These are phyloP conservation scores for Zasmidium cellare DNA, from an alignment of 2,329 filamentous ascomycete species.

Conservation along the genomic window DNA sequence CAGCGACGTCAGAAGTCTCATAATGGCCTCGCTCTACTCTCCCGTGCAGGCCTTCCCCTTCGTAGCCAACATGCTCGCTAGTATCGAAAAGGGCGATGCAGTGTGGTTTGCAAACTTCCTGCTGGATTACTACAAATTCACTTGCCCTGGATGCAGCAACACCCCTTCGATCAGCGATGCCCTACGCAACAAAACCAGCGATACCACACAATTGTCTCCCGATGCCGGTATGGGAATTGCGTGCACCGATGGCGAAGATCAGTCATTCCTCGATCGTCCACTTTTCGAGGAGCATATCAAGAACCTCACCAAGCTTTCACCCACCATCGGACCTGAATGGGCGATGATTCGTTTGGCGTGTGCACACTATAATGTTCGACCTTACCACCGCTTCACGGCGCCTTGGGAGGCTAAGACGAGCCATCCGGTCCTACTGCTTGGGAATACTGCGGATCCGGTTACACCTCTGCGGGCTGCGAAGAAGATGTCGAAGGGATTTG, in stretches of 20 bases:
- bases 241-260: constrained; percentile 43
- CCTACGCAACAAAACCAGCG: background rate
- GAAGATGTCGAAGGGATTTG: constrained; percentile 34
- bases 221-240: constrained; percentile 36
- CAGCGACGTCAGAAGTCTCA: constrained; percentile 38
- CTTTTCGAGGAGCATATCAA: constrained; percentile 38
- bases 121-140: constrained; percentile 12
- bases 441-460: constrained; percentile 35
- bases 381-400: constrained; percentile 36
- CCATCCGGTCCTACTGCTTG: constrained; percentile 31
- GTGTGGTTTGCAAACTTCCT: constrained; percentile 31
- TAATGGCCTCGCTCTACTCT: constrained; percentile 40
- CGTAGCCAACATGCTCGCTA: constrained; percentile 37
- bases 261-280: constrained; percentile 23
- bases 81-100: constrained; percentile 36
- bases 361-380: constrained; percentile 38
- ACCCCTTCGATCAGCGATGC: background rate
- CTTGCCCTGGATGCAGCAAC: too few species aligned
- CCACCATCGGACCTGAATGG: constrained; percentile 41
- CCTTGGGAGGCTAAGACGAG: constrained; percentile 30
- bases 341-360: constrained; percentile 40
- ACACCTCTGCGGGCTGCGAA: constrained; percentile 31
- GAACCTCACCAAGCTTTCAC: constrained; percentile 35
- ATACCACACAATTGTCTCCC: background rate
- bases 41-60: constrained; percentile 37